These are phyloP conservation scores for Glonium stellatum DNA, from an alignment of 495 filamentous ascomycete genomes.

Conservation along the genomic window DNA sequence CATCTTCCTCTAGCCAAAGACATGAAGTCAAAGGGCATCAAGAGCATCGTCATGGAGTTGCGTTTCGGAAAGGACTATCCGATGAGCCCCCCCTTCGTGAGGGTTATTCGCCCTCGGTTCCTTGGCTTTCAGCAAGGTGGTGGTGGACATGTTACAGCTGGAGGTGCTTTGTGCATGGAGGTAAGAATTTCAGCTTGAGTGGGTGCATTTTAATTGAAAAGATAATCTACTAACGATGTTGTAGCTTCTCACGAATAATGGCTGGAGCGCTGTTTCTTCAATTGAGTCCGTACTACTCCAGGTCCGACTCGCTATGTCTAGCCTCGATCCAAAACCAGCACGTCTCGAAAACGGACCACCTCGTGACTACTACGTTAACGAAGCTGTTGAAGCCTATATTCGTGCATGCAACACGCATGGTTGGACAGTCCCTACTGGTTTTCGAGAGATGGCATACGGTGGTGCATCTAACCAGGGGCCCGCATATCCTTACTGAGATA, in stretches of 20 bases:
- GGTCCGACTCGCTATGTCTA: conserved; percentile 70
- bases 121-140: conserved; percentile 62
- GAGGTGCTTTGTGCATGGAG: conserved; percentile 88
- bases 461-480: neutral
- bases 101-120: conserved; percentile 77
- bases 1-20: conserved; percentile 65
- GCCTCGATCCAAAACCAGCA: conserved; percentile 62
- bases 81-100: conserved; percentile 74
- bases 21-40: conserved; percentile 54
- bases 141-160: conserved; percentile 82
- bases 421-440: conserved; percentile 37
- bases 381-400: conserved; percentile 67
- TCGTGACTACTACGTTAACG: conserved; percentile 56
- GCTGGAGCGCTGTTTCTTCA: conserved; percentile 66
- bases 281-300: conserved; percentile 80
- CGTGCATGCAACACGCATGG: conserved; percentile 64
- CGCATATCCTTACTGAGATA: neutral
- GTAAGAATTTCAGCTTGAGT: conserved; percentile 4
- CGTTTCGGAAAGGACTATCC: conserved; percentile 71
- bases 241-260: conserved; percentile 66
- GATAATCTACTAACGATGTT: conserved; percentile 2
- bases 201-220: neutral
- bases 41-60: conserved; percentile 71
- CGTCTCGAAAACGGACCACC: conserved; percentile 43
- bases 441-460: conserved; percentile 32